Evolutionary conservation across 2,329 filamentous ascomycete genomes (phyloP), one percentile per base, ranked within the genome.

Genomic region (Cytospora schulzeri): DNA sequence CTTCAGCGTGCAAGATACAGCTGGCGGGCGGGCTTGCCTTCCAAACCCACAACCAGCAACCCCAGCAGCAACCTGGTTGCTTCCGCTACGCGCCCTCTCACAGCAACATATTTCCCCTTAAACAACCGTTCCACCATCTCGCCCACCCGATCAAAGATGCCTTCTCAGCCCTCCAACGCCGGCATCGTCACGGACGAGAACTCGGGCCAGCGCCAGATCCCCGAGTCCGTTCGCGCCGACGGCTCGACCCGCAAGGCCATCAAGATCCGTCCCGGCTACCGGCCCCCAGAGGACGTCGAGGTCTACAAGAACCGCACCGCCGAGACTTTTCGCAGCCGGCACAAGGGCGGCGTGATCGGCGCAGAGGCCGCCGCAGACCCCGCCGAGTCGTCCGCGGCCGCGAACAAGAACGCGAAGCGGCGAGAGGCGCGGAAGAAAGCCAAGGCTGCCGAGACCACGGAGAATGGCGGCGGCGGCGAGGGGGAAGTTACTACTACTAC

Each of bases 181-280:
- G 91, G 91, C 70, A 94, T 94, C 73, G 89, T 94, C 71, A 89
- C 89, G 60, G 89, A 93, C 74, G 85, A 88, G 58, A 76, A 77
- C 68, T 91, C 87, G 70, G 96, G 95, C 73, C 87, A 93, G 74
- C 91, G 93, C 53, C 89, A 93, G 71, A 98, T 99, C 64, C 95
- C 95, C 29, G 86, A 93, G 52, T 98, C 94, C 0, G 81, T 87
- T 52, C 90, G 96, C 62, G 80, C 95, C 28, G 95, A 99, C 74
- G 95, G 95, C 64, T 92, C 90, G 58, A 91, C 91, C n/a, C 88
- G 95, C 63, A 96, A 91, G 74, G 94, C 97, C 73, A 98, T 98
- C 74, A 92, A 92, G 73, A 92, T 99, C 67, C 88, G 92, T 33
- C 94, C 95, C 0, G 96, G 95, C 61, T 99, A 97, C 78, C 88